These are phyloP conservation scores for Chiua sp. DNA, from an alignment of 1,284 basidiomycete species.

Conservation along the genomic window DNA sequence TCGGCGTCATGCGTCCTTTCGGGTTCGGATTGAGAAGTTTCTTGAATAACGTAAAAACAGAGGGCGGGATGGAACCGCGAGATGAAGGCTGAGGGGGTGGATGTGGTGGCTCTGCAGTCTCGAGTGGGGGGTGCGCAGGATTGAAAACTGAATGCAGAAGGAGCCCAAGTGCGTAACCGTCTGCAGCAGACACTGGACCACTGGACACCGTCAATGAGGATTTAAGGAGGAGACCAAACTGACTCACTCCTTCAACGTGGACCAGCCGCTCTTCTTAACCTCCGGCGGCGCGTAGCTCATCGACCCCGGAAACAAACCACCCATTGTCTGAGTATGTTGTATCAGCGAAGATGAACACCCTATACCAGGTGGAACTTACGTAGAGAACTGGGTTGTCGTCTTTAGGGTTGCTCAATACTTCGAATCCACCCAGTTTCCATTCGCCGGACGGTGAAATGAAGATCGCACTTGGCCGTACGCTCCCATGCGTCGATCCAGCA, in stretches of 20 bases:
- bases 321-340: conserved; percentile 62
- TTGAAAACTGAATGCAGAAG: conserved; percentile 90
- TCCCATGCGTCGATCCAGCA: conserved; percentile 88
- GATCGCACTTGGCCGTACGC: conserved; percentile 78
- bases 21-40: conserved; percentile 90
- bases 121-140: conserved; percentile 71
- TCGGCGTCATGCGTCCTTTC: conserved; percentile 77
- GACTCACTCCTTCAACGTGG: conserved; percentile 1
- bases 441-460: conserved; percentile 94
- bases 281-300: conserved; percentile 79
- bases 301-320: conserved; percentile 67
- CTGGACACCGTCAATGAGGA: conserved; percentile 45
- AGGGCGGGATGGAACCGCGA: conserved; percentile 78
- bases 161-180: conserved; percentile 88
- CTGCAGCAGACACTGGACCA: conserved; percentile 71
- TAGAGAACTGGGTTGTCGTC: conserved; percentile 76
- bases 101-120: conserved; percentile 72
- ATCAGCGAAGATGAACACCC: neutral
- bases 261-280: conserved; percentile 84
- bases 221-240: conserved; percentile 31
- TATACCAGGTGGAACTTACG: conserved; percentile 52
- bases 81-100: conserved; percentile 74
- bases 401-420: conserved; percentile 82
- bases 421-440: conserved; percentile 97
- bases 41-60: conserved; percentile 85